Conservation (phyloP, 805 yeast species). For the Candida tammaniensis region DNA sequence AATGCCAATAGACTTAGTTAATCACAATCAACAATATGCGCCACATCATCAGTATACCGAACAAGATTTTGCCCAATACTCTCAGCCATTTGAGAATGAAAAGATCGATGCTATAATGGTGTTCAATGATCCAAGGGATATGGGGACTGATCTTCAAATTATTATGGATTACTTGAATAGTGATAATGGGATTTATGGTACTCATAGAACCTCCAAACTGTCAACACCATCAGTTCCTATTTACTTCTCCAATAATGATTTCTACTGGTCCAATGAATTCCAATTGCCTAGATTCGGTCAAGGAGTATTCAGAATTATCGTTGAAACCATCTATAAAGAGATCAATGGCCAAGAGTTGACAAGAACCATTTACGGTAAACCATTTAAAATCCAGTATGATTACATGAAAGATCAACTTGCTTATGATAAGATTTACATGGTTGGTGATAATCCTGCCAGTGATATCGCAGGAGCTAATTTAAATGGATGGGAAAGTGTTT, state of each 20-base stretch:
- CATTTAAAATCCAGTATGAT: slow-evolving; percentile 73
- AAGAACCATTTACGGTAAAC: slow-evolving; percentile 74
- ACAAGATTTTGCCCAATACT: slow-evolving; percentile 32
- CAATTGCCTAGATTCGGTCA: slow-evolving; percentile 81
- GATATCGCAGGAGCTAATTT: slow-evolving; percentile 88
- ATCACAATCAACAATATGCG: slow-evolving; percentile 55
- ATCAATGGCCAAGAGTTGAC: slow-evolving; percentile 47
- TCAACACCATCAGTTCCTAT: slow-evolving; percentile 62
- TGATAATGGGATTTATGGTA: slow-evolving; percentile 61
- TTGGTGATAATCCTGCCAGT: slow-evolving; percentile 94
- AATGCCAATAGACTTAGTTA: slow-evolving; percentile 69
- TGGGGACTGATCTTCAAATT: slow-evolving; percentile 82
- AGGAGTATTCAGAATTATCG: slow-evolving; percentile 72
- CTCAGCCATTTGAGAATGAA: slow-evolving; percentile 15
- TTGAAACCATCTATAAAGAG: slow-evolving; percentile 58
- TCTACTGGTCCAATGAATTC: slow-evolving; percentile 85
- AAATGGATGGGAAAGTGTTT: slow-evolving; percentile 85
- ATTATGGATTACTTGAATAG: slow-evolving; percentile 69
- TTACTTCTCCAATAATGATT: slow-evolving; percentile 78
- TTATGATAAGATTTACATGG: slow-evolving; percentile 76
- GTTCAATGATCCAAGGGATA: slow-evolving; percentile 85
- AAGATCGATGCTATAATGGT: slow-evolving; percentile 76
- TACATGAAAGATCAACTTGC: slow-evolving; percentile 56
- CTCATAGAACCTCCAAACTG: slow-evolving; percentile 36
- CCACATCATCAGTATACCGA: slow-evolving; percentile 62